Percentiles rank a stretch among this genome's conserved stretches.
phyloP scores from a whole-genome alignment of 1,284 basidiomycete genomes.

The Rhodotorula mucilaginosa region DNA sequence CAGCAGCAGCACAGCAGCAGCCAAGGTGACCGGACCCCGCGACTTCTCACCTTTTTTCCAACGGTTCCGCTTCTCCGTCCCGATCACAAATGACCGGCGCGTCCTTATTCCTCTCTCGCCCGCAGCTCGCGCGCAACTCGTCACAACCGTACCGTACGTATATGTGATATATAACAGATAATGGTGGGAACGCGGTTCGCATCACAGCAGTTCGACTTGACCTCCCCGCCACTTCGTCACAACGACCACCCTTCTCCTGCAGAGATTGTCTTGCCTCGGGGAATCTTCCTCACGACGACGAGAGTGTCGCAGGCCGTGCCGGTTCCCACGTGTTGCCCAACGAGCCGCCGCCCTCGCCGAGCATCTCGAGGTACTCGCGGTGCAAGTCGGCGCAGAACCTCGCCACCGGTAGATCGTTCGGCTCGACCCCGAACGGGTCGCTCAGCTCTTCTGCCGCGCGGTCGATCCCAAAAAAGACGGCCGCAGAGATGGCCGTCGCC shows the following conservation, averaged over 20 bases:
- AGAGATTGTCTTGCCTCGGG: neutral
- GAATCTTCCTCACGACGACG: neutral
- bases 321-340: slow-evolving; percentile 20
- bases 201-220: no score
- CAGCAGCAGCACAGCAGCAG: no score
- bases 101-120: no score
- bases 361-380: slow-evolving; percentile 31
- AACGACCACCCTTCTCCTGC: no score
- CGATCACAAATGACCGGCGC: neutral
- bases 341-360: slow-evolving; percentile 21
- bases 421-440: slow-evolving; percentile 41
- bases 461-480: slow-evolving; percentile 43
- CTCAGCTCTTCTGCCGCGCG: slow-evolving; percentile 41
- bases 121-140: no score
- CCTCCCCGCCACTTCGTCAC: no score
- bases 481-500: slow-evolving; percentile 31
- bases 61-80: neutral
- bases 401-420: slow-evolving; percentile 36
- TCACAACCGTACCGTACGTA: no score
- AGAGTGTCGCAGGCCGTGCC: neutral
- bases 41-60: neutral
- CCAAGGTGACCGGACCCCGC: neutral
- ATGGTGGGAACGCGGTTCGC: no score
- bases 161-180: no score
- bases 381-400: slow-evolving; percentile 31